Base-by-base conservation (phyloP, 176 grass and related monocot genomes). In the Carex scoparia region DNA sequence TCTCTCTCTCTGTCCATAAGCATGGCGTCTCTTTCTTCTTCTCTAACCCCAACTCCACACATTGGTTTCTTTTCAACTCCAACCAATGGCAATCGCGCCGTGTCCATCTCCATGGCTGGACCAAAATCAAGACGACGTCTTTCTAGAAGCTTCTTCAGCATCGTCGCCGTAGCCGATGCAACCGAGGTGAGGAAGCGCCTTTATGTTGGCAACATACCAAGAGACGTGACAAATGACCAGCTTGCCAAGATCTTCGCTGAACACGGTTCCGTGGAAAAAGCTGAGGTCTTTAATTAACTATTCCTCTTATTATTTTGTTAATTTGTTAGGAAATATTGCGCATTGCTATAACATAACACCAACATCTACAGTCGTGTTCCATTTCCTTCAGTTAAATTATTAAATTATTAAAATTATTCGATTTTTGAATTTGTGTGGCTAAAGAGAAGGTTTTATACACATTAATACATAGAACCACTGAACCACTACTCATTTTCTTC, bases 121-220 rank as follows among this genome's bases (percentile, higher is more conserved):
- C 62, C 87, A 69, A 81, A 38, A 65, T 48, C 73, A 42, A 32
- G 38, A 18, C 55, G 38, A 18, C 55, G 69, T 11, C 69, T 46
- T 16, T 16, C 63, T 82, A 69, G 64, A 69, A 84, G 16, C 40
- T 40, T 56, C 15, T 87, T 66, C 56, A 3, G 66, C 28, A 11
- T 82, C 3, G 53, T 84, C 79, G 79, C 66, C 13, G 59, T 89
- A 42, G 23, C 81, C 6, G 81, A 83, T 10, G 59, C 88, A 42
- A 13, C 81, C 6, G 81, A 83, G 73, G 87, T 49, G 6, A 89
- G 90, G 71, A 79, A 91, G 65, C 92, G 92, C 81, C 91, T 99
- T 70, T 99, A 99, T 71, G 96, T 99, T 1, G 96, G 96, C 2
- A 99, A 95, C 79, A 94, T 99, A 15, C 96, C 96, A 15, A 92